Evolutionary conservation across 2,329 filamentous ascomycete species (phyloP).

Genomic region (Annulohypoxylon truncatum): DNA sequence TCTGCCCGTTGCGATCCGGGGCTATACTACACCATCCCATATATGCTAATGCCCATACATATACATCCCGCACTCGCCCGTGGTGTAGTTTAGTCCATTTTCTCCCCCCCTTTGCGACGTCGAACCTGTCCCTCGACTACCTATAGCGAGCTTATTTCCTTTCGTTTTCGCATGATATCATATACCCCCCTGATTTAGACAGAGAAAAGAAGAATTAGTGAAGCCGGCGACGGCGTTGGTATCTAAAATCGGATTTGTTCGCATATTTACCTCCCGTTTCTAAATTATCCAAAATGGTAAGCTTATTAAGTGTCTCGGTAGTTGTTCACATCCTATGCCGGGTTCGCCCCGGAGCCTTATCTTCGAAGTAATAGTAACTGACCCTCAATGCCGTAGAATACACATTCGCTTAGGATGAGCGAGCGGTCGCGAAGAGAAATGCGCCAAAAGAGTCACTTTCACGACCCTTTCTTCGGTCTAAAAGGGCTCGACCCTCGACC

Average conservation of each 20-base stretch:
- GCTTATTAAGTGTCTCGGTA: conserved; percentile 26
- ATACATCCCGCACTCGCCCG: conserved; percentile 49
- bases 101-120: conserved; percentile 51
- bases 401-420: conserved; percentile 44
- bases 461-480: conserved; percentile 71
- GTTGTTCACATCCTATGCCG: conserved; percentile 11
- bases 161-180: conserved; percentile 46
- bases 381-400: conserved; percentile 43
- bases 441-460: conserved; percentile 61
- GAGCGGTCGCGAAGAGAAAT: conserved; percentile 60
- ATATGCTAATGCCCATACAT: conserved; percentile 44
- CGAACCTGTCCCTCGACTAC: conserved; percentile 44
- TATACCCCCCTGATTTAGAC: conserved; percentile 48
- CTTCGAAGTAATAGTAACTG: conserved; percentile 10
- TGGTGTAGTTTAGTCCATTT: conserved; percentile 42
- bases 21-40: conserved; percentile 35
- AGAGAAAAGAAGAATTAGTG: conserved; percentile 36
- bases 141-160: conserved; percentile 46
- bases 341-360: conserved; percentile 7
- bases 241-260: conserved; percentile 39
- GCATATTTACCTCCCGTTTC: conserved; percentile 40
- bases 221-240: conserved; percentile 51
- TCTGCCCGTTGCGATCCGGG: conserved; percentile 37
- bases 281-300: conserved; percentile 43
- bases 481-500: conserved; percentile 68